Conservation (phyloP, 2,329 filamentous ascomycete genomes). For the Nemania serpens region DNA sequence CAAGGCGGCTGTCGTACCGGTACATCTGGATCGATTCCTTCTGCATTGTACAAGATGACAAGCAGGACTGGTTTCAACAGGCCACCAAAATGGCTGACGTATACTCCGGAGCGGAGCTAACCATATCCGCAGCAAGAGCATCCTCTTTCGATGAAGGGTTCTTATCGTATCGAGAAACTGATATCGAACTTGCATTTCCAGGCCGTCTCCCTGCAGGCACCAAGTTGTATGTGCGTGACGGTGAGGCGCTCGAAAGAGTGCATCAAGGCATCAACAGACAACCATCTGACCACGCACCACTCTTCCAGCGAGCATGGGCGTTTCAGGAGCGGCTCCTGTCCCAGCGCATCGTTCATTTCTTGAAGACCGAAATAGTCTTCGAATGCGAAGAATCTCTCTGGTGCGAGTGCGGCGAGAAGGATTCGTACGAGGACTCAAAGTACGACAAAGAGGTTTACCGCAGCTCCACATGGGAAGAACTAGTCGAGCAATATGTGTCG, state of each 20-base stretch:
- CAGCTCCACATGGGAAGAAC: slow-evolving; percentile 12
- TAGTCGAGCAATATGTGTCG: slow-evolving; percentile 12
- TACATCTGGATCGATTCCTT: slow-evolving; percentile 20
- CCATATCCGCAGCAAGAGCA: slow-evolving; percentile 13
- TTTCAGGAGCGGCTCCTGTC: slow-evolving; percentile 15
- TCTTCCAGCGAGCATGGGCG: slow-evolving; percentile 18
- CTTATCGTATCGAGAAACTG: slow-evolving; percentile 3
- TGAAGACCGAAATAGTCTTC: slow-evolving; percentile 11
- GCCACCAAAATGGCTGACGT: slow-evolving; percentile 16
- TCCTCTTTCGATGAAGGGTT: slow-evolving; percentile 14
- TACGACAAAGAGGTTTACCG: slow-evolving; percentile 14
- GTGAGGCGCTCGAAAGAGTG: slow-evolving; percentile 6
- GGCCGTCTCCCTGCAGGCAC: background rate
- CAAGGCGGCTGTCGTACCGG: slow-evolving; percentile 10
- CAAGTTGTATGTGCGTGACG: slow-evolving; percentile 9
- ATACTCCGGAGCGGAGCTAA: slow-evolving; percentile 14
- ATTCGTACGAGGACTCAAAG: slow-evolving; percentile 10
- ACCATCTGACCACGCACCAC: slow-evolving; percentile 6
- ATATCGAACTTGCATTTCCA: slow-evolving; percentile 1
- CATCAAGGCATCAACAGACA: slow-evolving; percentile 17
- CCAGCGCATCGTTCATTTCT: slow-evolving; percentile 13
- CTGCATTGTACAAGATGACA: slow-evolving; percentile 16
- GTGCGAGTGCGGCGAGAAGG: slow-evolving; percentile 15
- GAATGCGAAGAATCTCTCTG: slow-evolving; percentile 16
- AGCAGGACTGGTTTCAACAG: slow-evolving; percentile 11